A percentile compares a stretch with the other conserved stretches of the same genome.
phyloP scores from a whole-genome alignment of 1,284 basidiomycete species.

The Melampsora abietis-canadensis region DNA sequence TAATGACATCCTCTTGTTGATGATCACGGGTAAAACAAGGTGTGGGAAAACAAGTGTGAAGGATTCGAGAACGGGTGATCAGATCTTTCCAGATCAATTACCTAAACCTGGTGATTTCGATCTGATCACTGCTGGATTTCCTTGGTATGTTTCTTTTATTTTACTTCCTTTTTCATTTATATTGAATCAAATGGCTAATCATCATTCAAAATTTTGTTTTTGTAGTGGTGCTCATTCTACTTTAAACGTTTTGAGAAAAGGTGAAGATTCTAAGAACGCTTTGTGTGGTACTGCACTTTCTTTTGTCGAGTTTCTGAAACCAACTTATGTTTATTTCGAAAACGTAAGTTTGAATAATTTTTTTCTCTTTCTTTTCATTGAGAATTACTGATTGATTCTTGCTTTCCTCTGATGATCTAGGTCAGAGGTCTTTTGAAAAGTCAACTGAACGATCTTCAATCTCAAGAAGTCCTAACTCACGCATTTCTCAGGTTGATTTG shows the following conservation, averaged over 20 bases:
- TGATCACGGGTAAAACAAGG: slow-evolving; percentile 2
- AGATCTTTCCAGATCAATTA: background rate
- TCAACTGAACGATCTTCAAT: background rate
- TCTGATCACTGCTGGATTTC: slow-evolving; percentile 34
- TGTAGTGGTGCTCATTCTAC: slow-evolving; percentile 31
- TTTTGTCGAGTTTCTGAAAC: slow-evolving; percentile 21
- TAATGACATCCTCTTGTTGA: slow-evolving; percentile 16
- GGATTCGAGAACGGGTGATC: slow-evolving; percentile 22
- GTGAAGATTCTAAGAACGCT: slow-evolving; percentile 29
- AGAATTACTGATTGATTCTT: no score
- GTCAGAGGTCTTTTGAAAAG: slow-evolving; percentile 29
- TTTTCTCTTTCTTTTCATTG: background rate
- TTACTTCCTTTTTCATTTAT: no score
- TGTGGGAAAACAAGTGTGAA: background rate
- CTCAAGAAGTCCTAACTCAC: slow-evolving; percentile 2
- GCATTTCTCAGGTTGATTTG: slow-evolving; percentile 20
- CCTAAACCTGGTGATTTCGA: slow-evolving; percentile 28
- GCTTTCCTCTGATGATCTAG: background rate
- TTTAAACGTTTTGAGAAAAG: slow-evolving; percentile 22
- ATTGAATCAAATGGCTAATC: no score
- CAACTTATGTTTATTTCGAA: slow-evolving; percentile 32
- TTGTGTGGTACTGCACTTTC: slow-evolving; percentile 28
- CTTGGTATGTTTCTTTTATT: slow-evolving; percentile 12
- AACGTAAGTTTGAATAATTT: slow-evolving; percentile 19
- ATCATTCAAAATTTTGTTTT: no score